Conservation (phyloP, 805 yeast species). For the Kazachstania kunashirensis region DNA sequence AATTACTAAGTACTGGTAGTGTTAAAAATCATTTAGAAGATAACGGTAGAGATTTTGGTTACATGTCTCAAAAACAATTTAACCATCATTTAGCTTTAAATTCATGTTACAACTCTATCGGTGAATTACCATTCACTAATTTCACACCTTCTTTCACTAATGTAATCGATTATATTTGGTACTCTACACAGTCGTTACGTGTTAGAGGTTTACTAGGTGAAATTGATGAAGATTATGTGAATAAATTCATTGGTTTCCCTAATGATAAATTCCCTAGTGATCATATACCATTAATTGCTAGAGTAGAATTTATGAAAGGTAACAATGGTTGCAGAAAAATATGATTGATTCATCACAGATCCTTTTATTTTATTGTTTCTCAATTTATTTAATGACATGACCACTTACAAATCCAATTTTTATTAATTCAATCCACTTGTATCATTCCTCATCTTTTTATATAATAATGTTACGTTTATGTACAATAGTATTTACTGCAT, state of each 20-base stretch:
- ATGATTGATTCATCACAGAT: slow-evolving; percentile 4
- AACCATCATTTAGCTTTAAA: slow-evolving; percentile 69
- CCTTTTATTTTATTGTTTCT: neutral
- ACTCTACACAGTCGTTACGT: slow-evolving; percentile 66
- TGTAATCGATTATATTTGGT: slow-evolving; percentile 94
- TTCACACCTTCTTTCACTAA: slow-evolving; percentile 89
- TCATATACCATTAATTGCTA: slow-evolving; percentile 78
- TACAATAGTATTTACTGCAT: slow-evolving; percentile 2
- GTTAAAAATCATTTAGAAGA: slow-evolving; percentile 75
- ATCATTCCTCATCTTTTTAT: neutral
- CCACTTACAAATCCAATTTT: neutral
- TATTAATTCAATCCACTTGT: no score
- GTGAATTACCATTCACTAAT: slow-evolving; percentile 90
- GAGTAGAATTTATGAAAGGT: slow-evolving; percentile 58
- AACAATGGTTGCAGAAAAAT: slow-evolving; percentile 25
- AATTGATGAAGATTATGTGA: slow-evolving; percentile 68
- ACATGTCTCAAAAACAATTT: slow-evolving; percentile 82
- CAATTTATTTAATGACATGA: neutral
- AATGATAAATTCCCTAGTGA: slow-evolving; percentile 90
- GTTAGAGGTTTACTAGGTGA: slow-evolving; percentile 82
- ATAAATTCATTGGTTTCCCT: slow-evolving; percentile 82
- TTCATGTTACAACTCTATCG: slow-evolving; percentile 75
- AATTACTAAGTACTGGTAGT: slow-evolving; percentile 71
- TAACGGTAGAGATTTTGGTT: slow-evolving; percentile 82
- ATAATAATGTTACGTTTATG: slow-evolving; percentile 4